phyloP scores from a whole-genome alignment of 2,329 filamentous ascomycete species.

The Trichoderma citrinoviride region DNA sequence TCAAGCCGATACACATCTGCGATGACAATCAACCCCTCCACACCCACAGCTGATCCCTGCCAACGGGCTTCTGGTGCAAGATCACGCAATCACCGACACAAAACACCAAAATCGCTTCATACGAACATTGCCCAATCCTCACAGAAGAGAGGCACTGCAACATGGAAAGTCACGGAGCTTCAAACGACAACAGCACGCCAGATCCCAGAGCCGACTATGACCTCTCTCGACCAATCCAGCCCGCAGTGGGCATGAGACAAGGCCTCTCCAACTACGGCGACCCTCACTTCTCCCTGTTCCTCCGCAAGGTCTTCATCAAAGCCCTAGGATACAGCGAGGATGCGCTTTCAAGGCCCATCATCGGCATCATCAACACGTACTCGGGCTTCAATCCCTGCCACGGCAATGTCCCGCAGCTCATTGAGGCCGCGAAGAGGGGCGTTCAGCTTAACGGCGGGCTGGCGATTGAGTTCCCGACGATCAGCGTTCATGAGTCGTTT shows the following conservation, averaged over 20 bases:
- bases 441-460: conserved; percentile 65
- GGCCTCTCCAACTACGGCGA: conserved; percentile 69
- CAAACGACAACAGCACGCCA: neutral
- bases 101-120: neutral
- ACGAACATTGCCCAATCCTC: neutral
- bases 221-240: conserved; percentile 52
- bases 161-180: neutral
- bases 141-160: fast-evolving
- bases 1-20: neutral
- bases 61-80: neutral
- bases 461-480: conserved; percentile 71
- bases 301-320: conserved; percentile 76
- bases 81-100: neutral
- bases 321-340: conserved; percentile 71
- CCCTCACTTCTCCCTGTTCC: conserved; percentile 70
- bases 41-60: neutral
- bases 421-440: conserved; percentile 68
- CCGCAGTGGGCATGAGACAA: conserved; percentile 55
- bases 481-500: conserved; percentile 69
- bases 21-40: neutral
- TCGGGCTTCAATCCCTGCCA: conserved; percentile 74
- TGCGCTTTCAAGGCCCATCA: conserved; percentile 65
- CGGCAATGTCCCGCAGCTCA: conserved; percentile 67
- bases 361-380: conserved; percentile 73
- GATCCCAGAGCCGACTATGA: conserved; percentile 53